Evolutionary conservation across 2,329 filamentous ascomycete species (phyloP).

Genomic region (Colletotrichum aenigma): DNA sequence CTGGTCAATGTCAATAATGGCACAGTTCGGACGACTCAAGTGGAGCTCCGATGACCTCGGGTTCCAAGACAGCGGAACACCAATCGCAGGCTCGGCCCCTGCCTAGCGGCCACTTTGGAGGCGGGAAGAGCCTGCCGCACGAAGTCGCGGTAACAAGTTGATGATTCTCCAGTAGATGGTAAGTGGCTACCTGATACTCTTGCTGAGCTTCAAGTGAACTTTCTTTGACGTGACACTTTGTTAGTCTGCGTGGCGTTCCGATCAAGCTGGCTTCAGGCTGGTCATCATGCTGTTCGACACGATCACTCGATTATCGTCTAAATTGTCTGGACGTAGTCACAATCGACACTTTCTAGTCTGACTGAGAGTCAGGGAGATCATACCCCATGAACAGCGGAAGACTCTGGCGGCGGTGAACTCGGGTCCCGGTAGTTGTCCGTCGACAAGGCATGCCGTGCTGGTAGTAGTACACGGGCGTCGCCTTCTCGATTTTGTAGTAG

Average conservation of each 20-base stretch:
- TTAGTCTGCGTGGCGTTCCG: too few species aligned
- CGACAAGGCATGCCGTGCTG: neutral
- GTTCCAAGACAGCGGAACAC: neutral
- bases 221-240: too few species aligned
- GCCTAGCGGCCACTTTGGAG: neutral
- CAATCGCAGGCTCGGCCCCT: neutral
- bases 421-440: neutral
- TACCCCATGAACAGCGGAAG: too few species aligned
- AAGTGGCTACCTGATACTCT: fast-evolving
- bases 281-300: too few species aligned
- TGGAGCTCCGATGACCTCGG: neutral
- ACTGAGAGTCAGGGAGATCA: too few species aligned
- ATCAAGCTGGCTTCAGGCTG: too few species aligned
- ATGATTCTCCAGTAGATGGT: fast-evolving
- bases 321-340: neutral
- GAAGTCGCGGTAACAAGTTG: neutral
- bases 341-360: too few species aligned
- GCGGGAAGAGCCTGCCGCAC: neutral
- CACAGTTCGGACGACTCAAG: neutral
- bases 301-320: too few species aligned
- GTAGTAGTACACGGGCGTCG: neutral
- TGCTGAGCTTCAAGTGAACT: neutral
- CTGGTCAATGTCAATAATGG: neutral
- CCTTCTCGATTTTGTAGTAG: neutral
- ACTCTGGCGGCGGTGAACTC: fast-evolving